Evolutionary conservation across 2,329 filamentous ascomycete genomes (phyloP), one percentile per base, ranked within the genome.

Genomic region (Tolypocladium nubicola): DNA sequence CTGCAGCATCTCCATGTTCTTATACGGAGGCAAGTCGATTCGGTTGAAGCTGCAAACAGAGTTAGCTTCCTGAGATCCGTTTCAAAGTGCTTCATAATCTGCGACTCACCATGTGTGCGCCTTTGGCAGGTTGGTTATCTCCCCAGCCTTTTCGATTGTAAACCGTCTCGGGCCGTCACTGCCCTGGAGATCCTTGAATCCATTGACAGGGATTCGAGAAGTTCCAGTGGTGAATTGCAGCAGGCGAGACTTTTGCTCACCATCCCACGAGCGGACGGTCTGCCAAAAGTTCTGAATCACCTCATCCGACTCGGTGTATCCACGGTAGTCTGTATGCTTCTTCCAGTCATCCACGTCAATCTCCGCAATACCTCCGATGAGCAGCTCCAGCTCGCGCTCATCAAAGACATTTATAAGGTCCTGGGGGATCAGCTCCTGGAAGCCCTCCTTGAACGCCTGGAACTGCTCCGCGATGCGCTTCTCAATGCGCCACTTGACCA

Each of bases 301-400:
- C 69, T 97, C 90, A 67, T 99, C 94, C 58, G 87, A 91, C 75
- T 99, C 94, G 11, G 95, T 97, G 80, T 99, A 99, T 56, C 94
- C 94, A 65, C 94, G 88, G 75, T 99, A 99, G 70, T 99, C 94
- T 52, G 94, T 99, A 76, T 99, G 94, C 80, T 99, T 99, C 87
- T 99, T 97, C 94, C 94, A 99, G 75, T 99, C 94, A 60, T 99
- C 94, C 19, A 99, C 93, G 68, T 99, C 94, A 65, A 99, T 99
- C 75, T 99, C 94, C n/a, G 94, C 94, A 66, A 99, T 99, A 81
- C 94, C 94, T 63, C 94, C 94, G 69, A 99, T 97, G 64, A 99
- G 81, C 64, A 99, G 77, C 75, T 99, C 94, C 53, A 99, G 80
- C 74, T 99, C 94, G 67, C 94, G 89, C 79, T 99, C 94, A 68